A percentile compares a stretch with the other conserved stretches of the same genome.
Conservation (phyloP, 179 eudicot species). For the Patellifolia procumbens region DNA sequence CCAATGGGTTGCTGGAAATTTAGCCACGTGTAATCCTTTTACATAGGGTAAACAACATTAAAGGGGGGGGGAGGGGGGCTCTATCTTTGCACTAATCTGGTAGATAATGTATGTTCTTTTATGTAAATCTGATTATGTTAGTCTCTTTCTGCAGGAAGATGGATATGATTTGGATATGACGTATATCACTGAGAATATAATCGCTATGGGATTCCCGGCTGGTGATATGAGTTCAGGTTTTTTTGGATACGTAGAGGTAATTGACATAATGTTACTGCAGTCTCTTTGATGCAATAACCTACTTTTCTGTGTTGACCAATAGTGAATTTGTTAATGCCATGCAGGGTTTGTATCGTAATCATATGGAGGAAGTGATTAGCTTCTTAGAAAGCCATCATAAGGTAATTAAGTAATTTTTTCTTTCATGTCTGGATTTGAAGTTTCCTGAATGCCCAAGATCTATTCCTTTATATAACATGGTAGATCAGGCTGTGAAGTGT, state of each 20-base stretch:
- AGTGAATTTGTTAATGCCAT: conserved; percentile 19
- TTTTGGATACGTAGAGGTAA: conserved; percentile 92
- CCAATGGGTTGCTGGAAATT: neutral
- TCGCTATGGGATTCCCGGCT: conserved; percentile 99
- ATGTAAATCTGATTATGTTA: conserved; percentile 10
- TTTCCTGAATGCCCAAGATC: neutral
- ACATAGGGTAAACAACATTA: too few relatives aligned
- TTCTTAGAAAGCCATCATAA: conserved; percentile 91
- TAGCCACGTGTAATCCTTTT: neutral
- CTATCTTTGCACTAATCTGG: neutral
- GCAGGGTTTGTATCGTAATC: conserved; percentile 93
- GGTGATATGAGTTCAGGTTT: conserved; percentile 98
- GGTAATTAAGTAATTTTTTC: conserved; percentile 47
- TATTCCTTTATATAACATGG: neutral
- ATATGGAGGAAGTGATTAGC: conserved; percentile 95
- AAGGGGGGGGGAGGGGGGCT: neutral
- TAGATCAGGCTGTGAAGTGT: neutral
- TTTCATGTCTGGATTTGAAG: neutral
- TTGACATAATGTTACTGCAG: neutral
- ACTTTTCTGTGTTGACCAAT: neutral
- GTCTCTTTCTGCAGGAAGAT: conserved; percentile 59
- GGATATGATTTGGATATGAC: conserved; percentile 97
- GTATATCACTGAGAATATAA: conserved; percentile 89
- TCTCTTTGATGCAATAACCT: conserved; percentile 9
- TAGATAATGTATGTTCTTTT: neutral